phyloP scores from a whole-genome alignment of 2,329 filamentous ascomycete genomes.

The Trichoderma sp. region DNA sequence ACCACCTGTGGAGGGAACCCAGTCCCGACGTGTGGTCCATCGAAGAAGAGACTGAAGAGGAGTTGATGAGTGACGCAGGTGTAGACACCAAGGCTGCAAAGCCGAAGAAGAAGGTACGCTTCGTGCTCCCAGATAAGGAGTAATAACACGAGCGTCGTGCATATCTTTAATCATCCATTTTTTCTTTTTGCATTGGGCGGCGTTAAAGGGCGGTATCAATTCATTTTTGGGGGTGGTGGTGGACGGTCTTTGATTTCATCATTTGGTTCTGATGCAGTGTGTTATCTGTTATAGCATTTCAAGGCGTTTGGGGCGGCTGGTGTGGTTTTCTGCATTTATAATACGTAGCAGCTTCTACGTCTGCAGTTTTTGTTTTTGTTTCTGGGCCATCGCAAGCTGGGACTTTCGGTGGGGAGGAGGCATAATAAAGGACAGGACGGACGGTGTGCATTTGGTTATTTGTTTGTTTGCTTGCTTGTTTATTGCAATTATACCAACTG shows the following conservation, averaged over 20 bases:
- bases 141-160: slow-evolving; percentile 17
- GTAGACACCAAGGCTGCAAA: slow-evolving; percentile 45
- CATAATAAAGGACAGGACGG: neutral
- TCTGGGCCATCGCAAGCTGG: neutral
- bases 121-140: slow-evolving; percentile 51
- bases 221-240: neutral
- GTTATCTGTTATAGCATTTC: slow-evolving; percentile 2
- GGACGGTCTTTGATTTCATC: slow-evolving; percentile 14
- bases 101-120: slow-evolving; percentile 58
- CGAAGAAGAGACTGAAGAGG: slow-evolving; percentile 59
- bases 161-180: neutral
- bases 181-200: slow-evolving; percentile 29
- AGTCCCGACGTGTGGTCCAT: slow-evolving; percentile 63
- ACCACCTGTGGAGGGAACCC: slow-evolving; percentile 55
- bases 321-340: neutral
- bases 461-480: neutral
- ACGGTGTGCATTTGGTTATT: neutral
- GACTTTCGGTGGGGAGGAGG: neutral
- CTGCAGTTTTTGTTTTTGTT: neutral
- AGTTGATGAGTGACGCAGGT: slow-evolving; percentile 41
- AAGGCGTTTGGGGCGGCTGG: neutral
- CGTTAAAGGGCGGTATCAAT: slow-evolving; percentile 13
- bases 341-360: neutral
- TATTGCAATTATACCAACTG: neutral
- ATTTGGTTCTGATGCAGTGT: neutral